Percentiles rank a stretch among this genome's conserved stretches.
phyloP scores from a whole-genome alignment of 1,284 basidiomycete species.

The Ganoderma multipileum region DNA sequence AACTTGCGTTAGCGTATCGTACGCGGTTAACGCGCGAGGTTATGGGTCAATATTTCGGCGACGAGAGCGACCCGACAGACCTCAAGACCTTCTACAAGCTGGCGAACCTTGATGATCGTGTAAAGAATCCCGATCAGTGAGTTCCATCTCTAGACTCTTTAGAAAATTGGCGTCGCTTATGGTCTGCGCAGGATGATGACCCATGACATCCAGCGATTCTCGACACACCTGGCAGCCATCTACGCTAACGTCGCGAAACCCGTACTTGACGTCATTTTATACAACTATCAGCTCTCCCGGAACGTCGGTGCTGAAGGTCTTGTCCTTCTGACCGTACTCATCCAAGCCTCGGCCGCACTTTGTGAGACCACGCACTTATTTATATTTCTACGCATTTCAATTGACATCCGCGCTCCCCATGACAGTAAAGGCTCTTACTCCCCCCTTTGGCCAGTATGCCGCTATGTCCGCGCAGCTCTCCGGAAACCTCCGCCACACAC shows the following conservation, averaged over 20 bases:
- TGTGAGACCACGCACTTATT: constrained; percentile 54
- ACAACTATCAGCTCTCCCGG: constrained; percentile 94
- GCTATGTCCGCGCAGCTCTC: constrained; percentile 87
- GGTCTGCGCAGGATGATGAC: constrained; percentile 79
- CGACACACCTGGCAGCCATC: constrained; percentile 90
- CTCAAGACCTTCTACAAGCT: constrained; percentile 93
- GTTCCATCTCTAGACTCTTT: constrained; percentile 28
- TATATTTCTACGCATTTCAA: neutral
- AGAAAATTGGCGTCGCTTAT: constrained; percentile 17
- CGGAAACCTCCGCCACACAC: constrained; percentile 89
- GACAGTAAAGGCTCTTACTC: constrained; percentile 85
- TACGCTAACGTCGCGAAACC: constrained; percentile 96
- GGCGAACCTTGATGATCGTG: constrained; percentile 93
- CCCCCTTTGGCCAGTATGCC: constrained; percentile 94
- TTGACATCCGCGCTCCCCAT: neutral
- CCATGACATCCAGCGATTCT: constrained; percentile 95
- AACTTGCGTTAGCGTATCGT: constrained; percentile 92
- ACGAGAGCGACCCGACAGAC: constrained; percentile 64
- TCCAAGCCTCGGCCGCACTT: constrained; percentile 83
- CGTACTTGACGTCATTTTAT: constrained; percentile 90
- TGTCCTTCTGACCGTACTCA: constrained; percentile 83
- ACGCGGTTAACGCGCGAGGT: constrained; percentile 88
- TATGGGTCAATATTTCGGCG: constrained; percentile 86
- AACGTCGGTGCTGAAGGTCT: constrained; percentile 97
- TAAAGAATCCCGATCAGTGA: constrained; percentile 96